phyloP scores from a whole-genome alignment of 768 basidiomycete species.

The Suillus bovinus region DNA sequence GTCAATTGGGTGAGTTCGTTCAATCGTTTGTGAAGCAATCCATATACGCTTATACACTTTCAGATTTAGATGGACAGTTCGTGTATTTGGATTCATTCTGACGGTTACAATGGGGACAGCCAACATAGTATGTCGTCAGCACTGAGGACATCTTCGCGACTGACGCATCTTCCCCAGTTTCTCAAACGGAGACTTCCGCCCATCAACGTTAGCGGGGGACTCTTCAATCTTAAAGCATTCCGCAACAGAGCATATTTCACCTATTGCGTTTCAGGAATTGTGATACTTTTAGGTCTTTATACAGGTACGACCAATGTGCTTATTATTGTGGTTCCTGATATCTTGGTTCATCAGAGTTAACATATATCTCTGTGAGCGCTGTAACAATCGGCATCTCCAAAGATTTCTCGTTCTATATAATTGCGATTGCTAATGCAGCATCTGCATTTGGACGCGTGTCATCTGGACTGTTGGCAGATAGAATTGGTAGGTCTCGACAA shows the following conservation, averaged over 20 bases:
- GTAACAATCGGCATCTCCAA: slow-evolving; percentile 45
- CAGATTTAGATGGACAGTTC: slow-evolving; percentile 78
- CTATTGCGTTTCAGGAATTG: slow-evolving; percentile 58
- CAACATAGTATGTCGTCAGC: slow-evolving; percentile 48
- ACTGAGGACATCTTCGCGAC: not conserved
- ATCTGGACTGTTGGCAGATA: slow-evolving; percentile 56
- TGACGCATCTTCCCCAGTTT: slow-evolving; percentile 9
- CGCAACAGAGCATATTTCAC: slow-evolving; percentile 46
- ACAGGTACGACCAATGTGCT: slow-evolving; percentile 42
- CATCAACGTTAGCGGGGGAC: slow-evolving; percentile 50
- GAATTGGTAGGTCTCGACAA: slow-evolving; percentile 38
- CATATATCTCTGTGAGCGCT: slow-evolving; percentile 65
- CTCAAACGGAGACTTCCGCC: slow-evolving; percentile 55
- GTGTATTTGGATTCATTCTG: slow-evolving; percentile 66
- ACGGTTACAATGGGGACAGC: slow-evolving; percentile 50
- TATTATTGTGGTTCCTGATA: slow-evolving; percentile 12
- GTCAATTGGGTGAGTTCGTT: slow-evolving; percentile 58
- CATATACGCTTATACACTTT: not conserved
- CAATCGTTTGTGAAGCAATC: not conserved
- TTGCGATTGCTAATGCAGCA: slow-evolving; percentile 67
- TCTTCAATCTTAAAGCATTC: slow-evolving; percentile 57
- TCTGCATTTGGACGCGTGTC: slow-evolving; percentile 53
- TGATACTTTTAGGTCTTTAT: slow-evolving; percentile 68
- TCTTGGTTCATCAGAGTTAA: slow-evolving; percentile 47
- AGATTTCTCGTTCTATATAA: slow-evolving; percentile 61